Evolutionary conservation across 2,329 filamentous ascomycete genomes (phyloP).

Genomic region (Ceratocystis papillata): DNA sequence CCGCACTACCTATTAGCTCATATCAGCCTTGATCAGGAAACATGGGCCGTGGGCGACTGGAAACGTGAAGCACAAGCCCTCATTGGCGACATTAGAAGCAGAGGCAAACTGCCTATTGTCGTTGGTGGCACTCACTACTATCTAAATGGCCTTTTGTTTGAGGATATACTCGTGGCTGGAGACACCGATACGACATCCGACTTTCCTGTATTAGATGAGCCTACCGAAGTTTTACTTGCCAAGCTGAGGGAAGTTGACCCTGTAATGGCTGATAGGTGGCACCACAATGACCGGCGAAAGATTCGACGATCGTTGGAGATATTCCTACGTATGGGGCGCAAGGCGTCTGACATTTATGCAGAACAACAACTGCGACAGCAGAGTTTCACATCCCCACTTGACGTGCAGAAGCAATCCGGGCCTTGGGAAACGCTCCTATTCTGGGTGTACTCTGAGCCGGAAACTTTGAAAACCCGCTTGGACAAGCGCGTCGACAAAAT

Average conservation of each 20-base stretch:
- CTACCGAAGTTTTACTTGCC: constrained; percentile 60
- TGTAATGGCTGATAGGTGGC: constrained; percentile 80
- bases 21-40: constrained; percentile 61
- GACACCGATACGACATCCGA: constrained; percentile 29
- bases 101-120: constrained; percentile 75
- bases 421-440: constrained; percentile 58
- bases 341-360: constrained; percentile 75
- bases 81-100: constrained; percentile 65
- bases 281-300: constrained; percentile 84
- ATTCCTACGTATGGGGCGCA: constrained; percentile 68
- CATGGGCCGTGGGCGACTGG: constrained; percentile 76
- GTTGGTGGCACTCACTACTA: constrained; percentile 97
- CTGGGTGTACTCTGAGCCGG: constrained; percentile 71
- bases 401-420: not conserved
- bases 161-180: constrained; percentile 51
- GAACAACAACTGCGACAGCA: constrained; percentile 45
- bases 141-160: constrained; percentile 75
- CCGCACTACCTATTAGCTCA: constrained; percentile 81
- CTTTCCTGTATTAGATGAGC: constrained; percentile 60
- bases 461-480: constrained; percentile 58
- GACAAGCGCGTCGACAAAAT: constrained; percentile 74
- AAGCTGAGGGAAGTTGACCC: constrained; percentile 75
- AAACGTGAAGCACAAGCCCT: constrained; percentile 55
- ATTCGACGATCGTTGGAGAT: constrained; percentile 86
- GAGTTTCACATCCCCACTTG: not conserved